phyloP scores from a whole-genome alignment of 345 rosid genomes.

The Microthlaspi erraticum region DNA sequence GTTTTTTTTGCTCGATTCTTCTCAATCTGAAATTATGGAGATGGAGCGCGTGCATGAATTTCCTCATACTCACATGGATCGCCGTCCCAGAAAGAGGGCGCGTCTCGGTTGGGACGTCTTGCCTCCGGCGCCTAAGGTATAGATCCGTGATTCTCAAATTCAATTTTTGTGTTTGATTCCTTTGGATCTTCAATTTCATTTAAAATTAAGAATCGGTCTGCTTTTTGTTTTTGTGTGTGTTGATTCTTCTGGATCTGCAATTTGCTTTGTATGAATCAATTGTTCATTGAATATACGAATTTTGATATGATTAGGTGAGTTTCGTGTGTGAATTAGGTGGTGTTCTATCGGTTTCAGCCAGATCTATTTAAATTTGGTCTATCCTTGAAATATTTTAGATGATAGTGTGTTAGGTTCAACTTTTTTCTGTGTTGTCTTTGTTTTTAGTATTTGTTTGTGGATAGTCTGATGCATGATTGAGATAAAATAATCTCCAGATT shows the following conservation, averaged over 20 bases:
- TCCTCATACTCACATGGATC: slow-evolving; percentile 73
- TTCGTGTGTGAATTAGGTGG: slow-evolving; percentile 1
- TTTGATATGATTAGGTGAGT: slow-evolving; percentile 18
- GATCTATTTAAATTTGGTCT: slow-evolving; percentile 19
- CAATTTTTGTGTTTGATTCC: background rate
- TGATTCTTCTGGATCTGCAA: slow-evolving; percentile 30
- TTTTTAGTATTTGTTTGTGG: slow-evolving; percentile 3
- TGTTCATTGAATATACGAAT: background rate
- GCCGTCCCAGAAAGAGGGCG: slow-evolving; percentile 84
- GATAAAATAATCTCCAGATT: too few species aligned
- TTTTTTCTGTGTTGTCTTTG: background rate
- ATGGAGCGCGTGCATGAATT: slow-evolving; percentile 80
- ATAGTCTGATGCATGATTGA: slow-evolving; percentile 7
- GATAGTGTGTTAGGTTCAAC: slow-evolving; percentile 5
- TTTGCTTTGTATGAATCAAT: background rate
- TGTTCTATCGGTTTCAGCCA: slow-evolving; percentile 12
- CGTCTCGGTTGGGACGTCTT: slow-evolving; percentile 93
- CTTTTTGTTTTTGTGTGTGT: background rate
- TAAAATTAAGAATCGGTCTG: slow-evolving; percentile 22
- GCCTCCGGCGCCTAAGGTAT: slow-evolving; percentile 71
- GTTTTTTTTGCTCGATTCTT: background rate
- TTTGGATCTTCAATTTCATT: background rate
- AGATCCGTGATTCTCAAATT: background rate
- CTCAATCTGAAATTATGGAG: slow-evolving; percentile 62
- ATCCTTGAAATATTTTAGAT: background rate